Evolutionary conservation across 768 basidiomycete genomes (phyloP).

Genomic region (Leucosporidium creatinivorum): DNA sequence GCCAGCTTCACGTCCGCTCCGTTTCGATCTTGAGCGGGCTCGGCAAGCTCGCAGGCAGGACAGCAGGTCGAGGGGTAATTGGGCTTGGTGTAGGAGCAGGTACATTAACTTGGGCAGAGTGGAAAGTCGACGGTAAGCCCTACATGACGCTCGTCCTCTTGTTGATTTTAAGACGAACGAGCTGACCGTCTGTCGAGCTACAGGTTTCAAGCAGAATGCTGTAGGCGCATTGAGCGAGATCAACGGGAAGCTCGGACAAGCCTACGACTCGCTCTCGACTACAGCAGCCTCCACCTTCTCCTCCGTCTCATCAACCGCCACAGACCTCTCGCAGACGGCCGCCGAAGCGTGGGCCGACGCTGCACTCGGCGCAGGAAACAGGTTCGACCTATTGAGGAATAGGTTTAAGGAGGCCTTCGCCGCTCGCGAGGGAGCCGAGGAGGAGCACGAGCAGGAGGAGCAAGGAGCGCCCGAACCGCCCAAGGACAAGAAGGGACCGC

Average conservation of each 20-base stretch:
- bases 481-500: slow-evolving; percentile 11
- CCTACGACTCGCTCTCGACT: slow-evolving; percentile 12
- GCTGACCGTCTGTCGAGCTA: background rate
- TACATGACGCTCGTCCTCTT: background rate
- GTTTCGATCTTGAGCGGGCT: slow-evolving; percentile 30
- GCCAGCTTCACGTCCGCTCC: slow-evolving; percentile 20
- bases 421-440: slow-evolving; percentile 40
- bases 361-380: background rate
- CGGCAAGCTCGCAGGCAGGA: slow-evolving; percentile 23
- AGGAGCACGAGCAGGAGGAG: slow-evolving; percentile 45
- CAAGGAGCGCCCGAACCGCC: slow-evolving; percentile 10
- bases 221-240: slow-evolving; percentile 12
- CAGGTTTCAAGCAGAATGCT: slow-evolving; percentile 24
- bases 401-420: slow-evolving; percentile 24
- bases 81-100: slow-evolving; percentile 63
- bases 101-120: slow-evolving; percentile 86
- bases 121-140: slow-evolving; percentile 82
- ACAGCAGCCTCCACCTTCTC: slow-evolving; percentile 50
- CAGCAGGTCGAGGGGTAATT: slow-evolving; percentile 23
- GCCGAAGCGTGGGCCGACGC: slow-evolving; percentile 27
- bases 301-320: slow-evolving; percentile 55
- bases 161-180: background rate
- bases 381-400: background rate
- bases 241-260: slow-evolving; percentile 20
- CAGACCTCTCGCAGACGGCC: slow-evolving; percentile 38